phyloP scores from a whole-genome alignment of 2,329 filamentous ascomycete genomes.

The Alternaria panax region DNA sequence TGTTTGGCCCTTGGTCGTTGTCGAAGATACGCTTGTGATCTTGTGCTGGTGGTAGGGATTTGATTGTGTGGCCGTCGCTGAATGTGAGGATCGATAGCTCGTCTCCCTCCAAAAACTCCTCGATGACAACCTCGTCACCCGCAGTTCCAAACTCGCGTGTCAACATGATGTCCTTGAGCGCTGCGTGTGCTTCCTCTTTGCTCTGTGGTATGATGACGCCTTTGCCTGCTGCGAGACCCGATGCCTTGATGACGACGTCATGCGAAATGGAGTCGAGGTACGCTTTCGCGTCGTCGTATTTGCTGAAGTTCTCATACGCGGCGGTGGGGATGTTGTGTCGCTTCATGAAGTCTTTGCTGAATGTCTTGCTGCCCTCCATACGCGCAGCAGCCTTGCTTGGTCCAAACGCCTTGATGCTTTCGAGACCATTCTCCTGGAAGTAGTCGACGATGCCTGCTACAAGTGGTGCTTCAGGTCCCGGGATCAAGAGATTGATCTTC shows the following conservation, averaged over 20 bases:
- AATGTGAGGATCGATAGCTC: conserved; percentile 93
- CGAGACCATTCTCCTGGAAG: conserved; percentile 65
- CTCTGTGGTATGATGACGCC: conserved; percentile 87
- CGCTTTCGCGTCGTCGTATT: conserved; percentile 73
- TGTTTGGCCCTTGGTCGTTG: conserved; percentile 89
- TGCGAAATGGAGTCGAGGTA: conserved; percentile 65
- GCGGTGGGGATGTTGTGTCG: conserved; percentile 89
- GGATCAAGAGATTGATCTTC: conserved; percentile 81
- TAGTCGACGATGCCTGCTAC: conserved; percentile 88
- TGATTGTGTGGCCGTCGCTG: conserved; percentile 85
- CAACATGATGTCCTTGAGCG: conserved; percentile 89
- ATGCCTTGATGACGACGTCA: conserved; percentile 83
- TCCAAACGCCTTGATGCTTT: conserved; percentile 79
- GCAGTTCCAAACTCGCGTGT: conserved; percentile 85
- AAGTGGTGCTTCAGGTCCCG: conserved; percentile 91
- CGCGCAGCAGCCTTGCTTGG: conserved; percentile 83
- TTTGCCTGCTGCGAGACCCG: conserved; percentile 90
- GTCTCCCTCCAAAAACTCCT: conserved; percentile 90
- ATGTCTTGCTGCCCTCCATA: conserved; percentile 97
- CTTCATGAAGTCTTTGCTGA: conserved; percentile 98
- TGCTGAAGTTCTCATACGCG: conserved; percentile 85
- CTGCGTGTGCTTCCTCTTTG: conserved; percentile 82
- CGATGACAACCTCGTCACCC: conserved; percentile 91
- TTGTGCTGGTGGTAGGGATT: conserved; percentile 86
- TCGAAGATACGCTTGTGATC: conserved; percentile 97